phyloP scores from a whole-genome alignment of 2,329 filamentous ascomycete species.

The Didymella pinodella region DNA sequence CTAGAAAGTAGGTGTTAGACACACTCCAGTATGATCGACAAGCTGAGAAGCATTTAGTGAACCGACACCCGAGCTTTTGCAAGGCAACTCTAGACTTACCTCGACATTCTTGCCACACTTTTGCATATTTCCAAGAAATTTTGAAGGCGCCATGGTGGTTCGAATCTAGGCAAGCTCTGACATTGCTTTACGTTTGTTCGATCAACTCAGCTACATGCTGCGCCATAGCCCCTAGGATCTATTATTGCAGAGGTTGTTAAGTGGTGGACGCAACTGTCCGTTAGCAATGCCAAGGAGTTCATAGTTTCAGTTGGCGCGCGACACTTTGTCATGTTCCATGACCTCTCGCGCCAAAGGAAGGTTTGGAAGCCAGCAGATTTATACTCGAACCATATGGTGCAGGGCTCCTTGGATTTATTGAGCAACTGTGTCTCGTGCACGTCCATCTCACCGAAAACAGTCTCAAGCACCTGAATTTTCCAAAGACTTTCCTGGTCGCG shows the following conservation, averaged over 20 bases:
- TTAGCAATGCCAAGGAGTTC: neutral
- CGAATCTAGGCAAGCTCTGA: neutral
- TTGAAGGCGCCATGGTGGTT: neutral
- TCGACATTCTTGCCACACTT: neutral
- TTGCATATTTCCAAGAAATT: neutral
- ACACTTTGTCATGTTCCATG: neutral
- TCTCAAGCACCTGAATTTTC: neutral
- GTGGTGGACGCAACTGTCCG: neutral
- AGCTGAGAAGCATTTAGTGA: neutral
- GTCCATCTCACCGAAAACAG: neutral
- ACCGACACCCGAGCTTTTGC: neutral
- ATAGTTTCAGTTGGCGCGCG: constrained; percentile 1
- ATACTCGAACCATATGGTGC: neutral
- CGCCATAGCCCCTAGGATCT: neutral
- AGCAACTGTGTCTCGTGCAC: neutral
- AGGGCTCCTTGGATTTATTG: neutral
- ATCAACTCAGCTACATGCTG: neutral
- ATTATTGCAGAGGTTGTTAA: neutral
- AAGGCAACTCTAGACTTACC: neutral
- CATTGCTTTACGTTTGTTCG: neutral
- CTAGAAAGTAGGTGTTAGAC: neutral
- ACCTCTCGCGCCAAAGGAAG: neutral
- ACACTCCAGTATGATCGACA: neutral
- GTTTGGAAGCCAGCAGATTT: neutral
- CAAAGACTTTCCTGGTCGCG: neutral